Evolutionary conservation across 345 rosid species (phyloP).

Genomic region (Eutrema heterophyllum): DNA sequence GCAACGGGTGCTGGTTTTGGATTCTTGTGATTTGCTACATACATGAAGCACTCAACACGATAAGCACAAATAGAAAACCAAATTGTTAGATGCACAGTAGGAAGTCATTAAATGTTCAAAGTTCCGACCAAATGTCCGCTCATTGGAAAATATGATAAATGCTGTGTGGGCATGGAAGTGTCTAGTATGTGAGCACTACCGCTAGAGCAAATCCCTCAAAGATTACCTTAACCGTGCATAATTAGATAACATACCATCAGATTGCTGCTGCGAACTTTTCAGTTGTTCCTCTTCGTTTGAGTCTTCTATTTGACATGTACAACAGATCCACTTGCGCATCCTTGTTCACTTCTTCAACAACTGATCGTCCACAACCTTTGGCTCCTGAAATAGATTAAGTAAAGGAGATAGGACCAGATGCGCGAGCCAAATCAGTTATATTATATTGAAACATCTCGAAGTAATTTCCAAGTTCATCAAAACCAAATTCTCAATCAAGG

Average conservation of each 20-base stretch:
- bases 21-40: conserved; percentile 34
- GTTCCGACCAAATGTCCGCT: not conserved
- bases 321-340: conserved; percentile 96
- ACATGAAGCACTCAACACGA: not conserved
- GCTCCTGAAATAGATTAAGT: conserved; percentile 11
- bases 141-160: not conserved
- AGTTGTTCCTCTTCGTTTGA: conserved; percentile 56
- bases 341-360: conserved; percentile 50
- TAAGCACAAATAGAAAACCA: conserved; percentile 6
- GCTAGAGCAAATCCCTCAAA: not conserved
- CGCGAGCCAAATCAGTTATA: not conserved
- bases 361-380: conserved; percentile 33
- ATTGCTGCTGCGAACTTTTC: conserved; percentile 51
- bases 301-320: conserved; percentile 82
- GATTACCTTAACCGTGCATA: not conserved
- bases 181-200: not conserved
- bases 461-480: not conserved
- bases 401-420: not conserved
- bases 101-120: not conserved
- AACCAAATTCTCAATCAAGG: not conserved
- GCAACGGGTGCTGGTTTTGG: conserved; percentile 50
- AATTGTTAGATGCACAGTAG: not conserved
- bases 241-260: conserved; percentile 51
- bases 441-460: not conserved
- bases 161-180: not conserved